These are phyloP conservation scores for Populus tremula DNA, from an alignment of 345 rosid genomes.

Conservation along the genomic window DNA sequence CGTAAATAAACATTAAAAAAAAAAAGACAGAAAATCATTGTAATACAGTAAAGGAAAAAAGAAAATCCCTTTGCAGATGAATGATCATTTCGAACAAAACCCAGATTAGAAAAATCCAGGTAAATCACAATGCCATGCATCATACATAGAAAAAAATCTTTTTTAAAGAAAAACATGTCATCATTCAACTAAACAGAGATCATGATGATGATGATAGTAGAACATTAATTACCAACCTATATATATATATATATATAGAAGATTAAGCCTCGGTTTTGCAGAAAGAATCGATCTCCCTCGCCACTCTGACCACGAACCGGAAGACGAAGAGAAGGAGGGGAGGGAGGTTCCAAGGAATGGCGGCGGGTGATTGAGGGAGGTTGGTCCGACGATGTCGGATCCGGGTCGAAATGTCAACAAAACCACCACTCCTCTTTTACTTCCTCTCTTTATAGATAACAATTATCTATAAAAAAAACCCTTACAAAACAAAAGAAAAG, in stretches of 20 bases:
- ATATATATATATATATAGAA: not conserved
- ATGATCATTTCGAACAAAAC: not conserved
- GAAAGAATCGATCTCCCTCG: not conserved
- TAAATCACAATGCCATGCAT: too few relatives aligned
- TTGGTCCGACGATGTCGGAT: constrained; percentile 41
- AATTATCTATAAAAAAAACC: too few relatives aligned
- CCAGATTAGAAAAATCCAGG: not conserved
- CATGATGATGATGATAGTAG: not conserved
- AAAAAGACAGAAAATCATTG: not conserved
- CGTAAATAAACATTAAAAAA: not conserved
- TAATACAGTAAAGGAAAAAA: not conserved
- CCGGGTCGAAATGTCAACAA: constrained; percentile 14
- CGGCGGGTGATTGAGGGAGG: constrained; percentile 3
- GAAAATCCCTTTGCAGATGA: not conserved
- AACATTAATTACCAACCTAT: not conserved
- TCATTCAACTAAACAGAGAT: too few relatives aligned
- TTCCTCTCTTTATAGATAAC: too few relatives aligned
- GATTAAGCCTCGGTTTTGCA: not conserved
- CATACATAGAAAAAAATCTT: too few relatives aligned
- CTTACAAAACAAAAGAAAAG: too few relatives aligned
- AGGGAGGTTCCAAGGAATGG: constrained; percentile 15
- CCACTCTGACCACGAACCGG: not conserved
- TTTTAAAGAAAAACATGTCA: too few relatives aligned
- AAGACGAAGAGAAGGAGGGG: not conserved
- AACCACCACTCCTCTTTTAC: not conserved